Percentiles rank a stretch among this genome's conserved stretches.
Evolutionary conservation across 2,329 filamentous ascomycete genomes (phyloP).

Genomic region (Graphilbum ipis-grandicollis): DNA sequence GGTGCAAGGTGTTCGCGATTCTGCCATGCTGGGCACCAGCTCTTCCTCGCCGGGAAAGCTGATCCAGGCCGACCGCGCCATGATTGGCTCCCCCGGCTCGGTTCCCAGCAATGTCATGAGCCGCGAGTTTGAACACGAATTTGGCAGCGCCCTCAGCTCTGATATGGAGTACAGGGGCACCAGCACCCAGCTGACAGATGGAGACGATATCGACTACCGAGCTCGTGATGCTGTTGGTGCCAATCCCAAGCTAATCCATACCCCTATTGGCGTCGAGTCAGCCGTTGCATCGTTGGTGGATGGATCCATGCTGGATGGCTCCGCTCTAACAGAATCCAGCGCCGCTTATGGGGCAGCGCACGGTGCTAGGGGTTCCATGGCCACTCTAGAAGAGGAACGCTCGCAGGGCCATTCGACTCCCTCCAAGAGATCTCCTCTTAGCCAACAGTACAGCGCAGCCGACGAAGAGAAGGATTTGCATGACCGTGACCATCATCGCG

Average conservation of each 20-base stretch:
- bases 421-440: slow-evolving; percentile 23
- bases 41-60: slow-evolving; percentile 45
- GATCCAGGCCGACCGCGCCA: slow-evolving; percentile 22
- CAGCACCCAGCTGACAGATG: slow-evolving; percentile 22
- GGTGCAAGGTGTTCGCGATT: slow-evolving; percentile 36
- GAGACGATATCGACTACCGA: slow-evolving; percentile 41
- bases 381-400: slow-evolving; percentile 15
- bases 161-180: slow-evolving; percentile 31
- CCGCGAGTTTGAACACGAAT: slow-evolving; percentile 41
- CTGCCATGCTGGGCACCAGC: slow-evolving; percentile 29
- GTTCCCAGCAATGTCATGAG: slow-evolving; percentile 31
- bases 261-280: slow-evolving; percentile 61
- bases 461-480: no score
- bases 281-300: slow-evolving; percentile 75
- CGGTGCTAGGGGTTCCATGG: slow-evolving; percentile 18
- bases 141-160: slow-evolving; percentile 33
- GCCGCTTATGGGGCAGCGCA: slow-evolving; percentile 27
- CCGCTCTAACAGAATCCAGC: slow-evolving; percentile 48
- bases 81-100: slow-evolving; percentile 33
- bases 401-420: slow-evolving; percentile 15
- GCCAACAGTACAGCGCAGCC: slow-evolving; percentile 16
- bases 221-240: slow-evolving; percentile 53
- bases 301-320: slow-evolving; percentile 52
- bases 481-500: no score
- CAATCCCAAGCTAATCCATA: slow-evolving; percentile 62